Evolutionary conservation across 441 rosid species (phyloP), one percentile per base, ranked within the genome.

Genomic region (Brassica hybrid): DNA sequence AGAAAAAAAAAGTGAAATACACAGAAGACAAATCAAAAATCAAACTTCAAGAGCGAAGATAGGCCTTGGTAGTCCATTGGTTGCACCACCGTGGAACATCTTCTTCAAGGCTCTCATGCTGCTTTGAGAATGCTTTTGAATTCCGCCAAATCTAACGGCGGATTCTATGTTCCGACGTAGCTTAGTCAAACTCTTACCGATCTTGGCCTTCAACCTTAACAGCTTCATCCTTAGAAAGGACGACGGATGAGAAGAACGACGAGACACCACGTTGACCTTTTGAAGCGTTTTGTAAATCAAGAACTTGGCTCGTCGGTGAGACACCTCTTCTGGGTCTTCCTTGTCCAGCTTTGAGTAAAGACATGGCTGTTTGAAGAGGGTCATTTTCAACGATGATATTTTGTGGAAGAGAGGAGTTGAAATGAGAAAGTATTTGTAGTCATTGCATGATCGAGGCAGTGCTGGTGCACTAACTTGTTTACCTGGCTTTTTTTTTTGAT

Each of bases 221-320:
- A 91, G 62, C 80, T 85, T 88, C 72, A 90, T 23, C 60, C 85
- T 73, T 23, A 85, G n/a, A 74, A 86, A 86, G 13, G 88, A 85
- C 1, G 88, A 60, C 41, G 30, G 8, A 21, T 34, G 14, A 61
- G 62, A 34, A 78, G 86, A 72, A 81, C 76, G 69, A 48, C 74
- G 50, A 63, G 76, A 34, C 18, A 73, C 11, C n/a, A 58, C n/a
- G 32, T 92, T 96, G 16, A 2, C 83, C 41, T 80, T 77, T 76
- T 85, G 85, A 48, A 91, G 67, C 4, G 74, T 87, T 76, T 88
- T 93, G 85, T 89, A 87, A 76, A 93, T 90, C 89, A 93, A 85
- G 85, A 93, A 94, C 80, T 89, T 96, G 23, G 97, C 94, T 82
- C 84, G 73, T 72, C 87, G 73, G 36, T 82, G 92, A 5, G 54